phyloP scores from a whole-genome alignment of 306 rosid species.

The Hippophae rhamnoides region DNA sequence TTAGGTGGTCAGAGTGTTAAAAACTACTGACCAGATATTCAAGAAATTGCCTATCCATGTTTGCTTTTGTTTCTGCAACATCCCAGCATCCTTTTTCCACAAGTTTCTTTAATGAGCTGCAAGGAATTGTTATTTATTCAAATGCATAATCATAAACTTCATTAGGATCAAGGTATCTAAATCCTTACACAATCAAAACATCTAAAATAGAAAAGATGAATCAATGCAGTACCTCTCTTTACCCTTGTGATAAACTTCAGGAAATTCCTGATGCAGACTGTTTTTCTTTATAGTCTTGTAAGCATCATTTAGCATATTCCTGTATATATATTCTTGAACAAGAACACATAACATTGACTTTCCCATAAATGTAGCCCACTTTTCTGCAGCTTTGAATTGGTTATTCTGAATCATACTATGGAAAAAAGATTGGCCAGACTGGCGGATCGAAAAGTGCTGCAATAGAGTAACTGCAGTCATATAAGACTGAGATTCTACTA shows the following conservation, averaged over 20 bases:
- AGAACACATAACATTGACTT: constrained; percentile 60
- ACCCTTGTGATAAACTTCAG: constrained; percentile 61
- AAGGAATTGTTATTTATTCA: constrained; percentile 17
- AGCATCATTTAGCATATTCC: constrained; percentile 72
- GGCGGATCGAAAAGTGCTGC: constrained; percentile 65
- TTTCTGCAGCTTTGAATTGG: constrained; percentile 85
- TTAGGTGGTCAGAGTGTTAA: constrained; percentile 11
- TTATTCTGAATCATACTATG: constrained; percentile 49
- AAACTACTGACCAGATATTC: constrained; percentile 73
- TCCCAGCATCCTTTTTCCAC: constrained; percentile 99
- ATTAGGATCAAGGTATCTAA: not conserved
- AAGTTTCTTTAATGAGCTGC: constrained; percentile 70
- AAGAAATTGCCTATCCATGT: constrained; percentile 64
- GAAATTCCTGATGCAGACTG: constrained; percentile 68
- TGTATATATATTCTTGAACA: constrained; percentile 44
- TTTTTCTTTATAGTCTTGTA: constrained; percentile 60
- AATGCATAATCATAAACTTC: constrained; percentile 13
- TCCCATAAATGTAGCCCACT: constrained; percentile 94
- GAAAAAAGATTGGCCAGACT: constrained; percentile 60
- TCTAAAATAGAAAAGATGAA: constrained; percentile 2
- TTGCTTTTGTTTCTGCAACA: constrained; percentile 79
- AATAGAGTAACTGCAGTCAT: constrained; percentile 63
- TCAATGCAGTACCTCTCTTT: constrained; percentile 57
- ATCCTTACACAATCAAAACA: no score
- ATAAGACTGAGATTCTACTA: constrained; percentile 56